Percentiles rank a stretch among this genome's conserved stretches.
Evolutionary conservation across 495 filamentous ascomycete genomes (phyloP).

Genomic region (Hypoxylon fragiforme): DNA sequence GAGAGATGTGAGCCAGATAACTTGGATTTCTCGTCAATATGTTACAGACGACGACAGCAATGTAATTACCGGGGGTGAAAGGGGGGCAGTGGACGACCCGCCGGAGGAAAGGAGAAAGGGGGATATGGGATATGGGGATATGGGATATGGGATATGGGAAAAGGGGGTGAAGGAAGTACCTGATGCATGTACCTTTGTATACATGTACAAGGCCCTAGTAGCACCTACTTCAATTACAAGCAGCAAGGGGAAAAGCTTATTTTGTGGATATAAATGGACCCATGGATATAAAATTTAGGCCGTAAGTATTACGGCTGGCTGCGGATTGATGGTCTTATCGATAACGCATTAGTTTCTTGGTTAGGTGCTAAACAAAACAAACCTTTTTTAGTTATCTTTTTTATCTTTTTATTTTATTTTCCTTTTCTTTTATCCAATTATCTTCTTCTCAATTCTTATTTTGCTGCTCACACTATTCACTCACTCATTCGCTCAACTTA

Average conservation of each 20-base stretch:
- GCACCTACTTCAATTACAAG: slow-evolving; percentile 11
- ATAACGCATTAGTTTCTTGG: too few species aligned
- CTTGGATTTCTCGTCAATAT: slow-evolving; percentile 21
- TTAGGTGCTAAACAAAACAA: too few species aligned
- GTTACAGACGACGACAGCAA: slow-evolving; percentile 19
- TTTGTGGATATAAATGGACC: slow-evolving; percentile 1
- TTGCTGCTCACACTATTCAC: too few species aligned
- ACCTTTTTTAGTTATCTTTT: too few species aligned
- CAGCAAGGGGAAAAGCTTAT: slow-evolving; percentile 13
- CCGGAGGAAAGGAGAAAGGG: slow-evolving; percentile 6
- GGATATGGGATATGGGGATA: not conserved
- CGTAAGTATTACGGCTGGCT: too few species aligned
- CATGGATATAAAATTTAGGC: too few species aligned
- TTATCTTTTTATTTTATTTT: too few species aligned
- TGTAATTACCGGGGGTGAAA: slow-evolving; percentile 25
- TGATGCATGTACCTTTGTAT: not conserved
- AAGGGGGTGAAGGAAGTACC: not conserved
- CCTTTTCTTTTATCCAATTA: too few species aligned
- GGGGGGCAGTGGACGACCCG: too few species aligned
- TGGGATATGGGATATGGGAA: too few species aligned
- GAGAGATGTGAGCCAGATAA: slow-evolving; percentile 2
- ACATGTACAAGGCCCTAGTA: not conserved
- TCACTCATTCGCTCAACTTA: too few species aligned
- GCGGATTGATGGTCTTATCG: not conserved
- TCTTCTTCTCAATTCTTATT: too few species aligned